Evolutionary conservation across 441 rosid genomes (phyloP).

Genomic region (Euphorbia schlechtendalii): DNA sequence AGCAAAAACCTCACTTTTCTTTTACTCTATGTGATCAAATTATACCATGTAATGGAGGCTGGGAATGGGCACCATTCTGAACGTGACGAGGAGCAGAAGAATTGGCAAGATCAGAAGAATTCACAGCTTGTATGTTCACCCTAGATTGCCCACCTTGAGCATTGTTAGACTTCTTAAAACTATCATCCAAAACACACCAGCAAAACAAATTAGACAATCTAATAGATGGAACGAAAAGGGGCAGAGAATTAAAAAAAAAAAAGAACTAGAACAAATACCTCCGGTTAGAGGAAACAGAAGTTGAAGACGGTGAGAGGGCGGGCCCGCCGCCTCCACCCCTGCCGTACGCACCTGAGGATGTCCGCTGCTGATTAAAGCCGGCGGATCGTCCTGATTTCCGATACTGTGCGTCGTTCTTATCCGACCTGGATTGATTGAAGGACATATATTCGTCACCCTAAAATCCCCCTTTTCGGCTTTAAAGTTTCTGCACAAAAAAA

Average conservation of each 20-base stretch:
- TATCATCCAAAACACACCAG: constrained; percentile 16
- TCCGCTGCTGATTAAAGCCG: constrained; percentile 62
- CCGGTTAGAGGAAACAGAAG: constrained; percentile 39
- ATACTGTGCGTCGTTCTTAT: constrained; percentile 60
- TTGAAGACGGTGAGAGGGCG: constrained; percentile 56
- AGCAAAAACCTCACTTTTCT: not conserved
- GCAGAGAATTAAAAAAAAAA: not conserved
- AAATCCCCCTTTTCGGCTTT: constrained; percentile 19
- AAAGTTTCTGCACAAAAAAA: constrained; percentile 26
- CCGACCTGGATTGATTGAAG: constrained; percentile 90
- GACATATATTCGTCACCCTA: constrained; percentile 69
- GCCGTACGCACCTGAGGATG: constrained; percentile 55
- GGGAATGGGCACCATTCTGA: constrained; percentile 58
- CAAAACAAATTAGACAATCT: not conserved
- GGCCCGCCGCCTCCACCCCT: constrained; percentile 65
- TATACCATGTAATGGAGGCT: constrained; percentile 57
- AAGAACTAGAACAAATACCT: constrained; percentile 26
- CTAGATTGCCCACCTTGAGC: constrained; percentile 72
- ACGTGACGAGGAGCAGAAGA: constrained; percentile 33
- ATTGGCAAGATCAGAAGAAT: constrained; percentile 39
- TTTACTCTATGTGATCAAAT: not conserved
- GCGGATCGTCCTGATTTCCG: constrained; percentile 76
- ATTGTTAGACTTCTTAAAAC: constrained; percentile 67
- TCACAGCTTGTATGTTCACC: constrained; percentile 40
- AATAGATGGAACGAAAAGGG: not conserved